phyloP scores from a whole-genome alignment of 2,329 filamentous ascomycete genomes.

The Cadophora gregata region DNA sequence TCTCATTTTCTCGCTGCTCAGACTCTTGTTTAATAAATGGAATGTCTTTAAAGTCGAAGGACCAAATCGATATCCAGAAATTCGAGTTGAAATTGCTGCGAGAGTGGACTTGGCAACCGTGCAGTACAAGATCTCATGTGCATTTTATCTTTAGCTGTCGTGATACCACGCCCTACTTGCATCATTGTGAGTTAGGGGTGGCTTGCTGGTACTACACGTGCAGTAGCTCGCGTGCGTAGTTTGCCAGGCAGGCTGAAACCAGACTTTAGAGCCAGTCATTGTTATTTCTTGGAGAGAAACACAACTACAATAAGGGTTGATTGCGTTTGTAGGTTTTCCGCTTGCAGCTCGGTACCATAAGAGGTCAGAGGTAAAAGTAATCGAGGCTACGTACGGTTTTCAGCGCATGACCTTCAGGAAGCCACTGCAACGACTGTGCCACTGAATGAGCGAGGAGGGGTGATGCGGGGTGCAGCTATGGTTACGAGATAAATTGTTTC shows the following conservation, averaged over 20 bases:
- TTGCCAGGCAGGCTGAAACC: too few relatives aligned
- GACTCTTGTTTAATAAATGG: too few relatives aligned
- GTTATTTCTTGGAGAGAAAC: too few relatives aligned
- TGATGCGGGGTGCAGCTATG: slow-evolving; percentile 5
- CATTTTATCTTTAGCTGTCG: background rate
- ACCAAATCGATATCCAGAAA: too few relatives aligned
- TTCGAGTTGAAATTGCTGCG: too few relatives aligned
- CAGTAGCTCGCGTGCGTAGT: too few relatives aligned
- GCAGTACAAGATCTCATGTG: background rate
- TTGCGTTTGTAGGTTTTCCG: too few relatives aligned
- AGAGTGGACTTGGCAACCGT: background rate
- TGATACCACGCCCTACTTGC: background rate
- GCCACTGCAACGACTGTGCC: background rate
- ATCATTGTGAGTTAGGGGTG: background rate
- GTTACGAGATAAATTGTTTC: slow-evolving; percentile 11
- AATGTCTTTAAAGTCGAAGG: too few relatives aligned
- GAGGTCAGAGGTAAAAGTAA: too few relatives aligned
- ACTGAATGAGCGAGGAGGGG: background rate
- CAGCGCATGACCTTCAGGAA: background rate
- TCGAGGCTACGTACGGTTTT: background rate
- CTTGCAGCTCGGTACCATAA: too few relatives aligned
- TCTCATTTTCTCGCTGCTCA: background rate
- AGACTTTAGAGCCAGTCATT: too few relatives aligned
- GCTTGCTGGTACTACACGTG: background rate
- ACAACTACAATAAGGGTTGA: too few relatives aligned